Percentiles rank a stretch among this genome's conserved stretches.
These are phyloP conservation scores for Gossypium raimondii DNA, from an alignment of 345 rosid species.

Conservation along the genomic window DNA sequence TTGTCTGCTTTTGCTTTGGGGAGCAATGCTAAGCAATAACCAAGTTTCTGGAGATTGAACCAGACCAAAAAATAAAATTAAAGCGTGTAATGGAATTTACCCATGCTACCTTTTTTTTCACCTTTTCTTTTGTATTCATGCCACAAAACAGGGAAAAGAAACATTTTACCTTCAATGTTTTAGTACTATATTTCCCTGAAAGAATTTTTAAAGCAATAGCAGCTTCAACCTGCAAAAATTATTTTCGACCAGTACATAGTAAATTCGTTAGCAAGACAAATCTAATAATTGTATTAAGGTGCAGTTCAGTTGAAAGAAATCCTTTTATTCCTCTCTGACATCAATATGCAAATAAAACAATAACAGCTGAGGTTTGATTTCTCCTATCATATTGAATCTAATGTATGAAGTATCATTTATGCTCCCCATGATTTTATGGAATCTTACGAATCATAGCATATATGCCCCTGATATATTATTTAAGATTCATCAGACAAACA, in stretches of 20 bases:
- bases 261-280: constrained; percentile 5
- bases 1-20: constrained; percentile 82
- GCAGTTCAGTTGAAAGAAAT: background rate
- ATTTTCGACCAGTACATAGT: background rate
- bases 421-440: background rate
- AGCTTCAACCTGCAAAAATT: constrained; percentile 58
- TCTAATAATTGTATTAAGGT: background rate
- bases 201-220: constrained; percentile 59
- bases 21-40: constrained; percentile 70
- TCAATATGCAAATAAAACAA: background rate
- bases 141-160: background rate
- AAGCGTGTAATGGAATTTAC: constrained; percentile 15
- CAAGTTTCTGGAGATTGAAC: constrained; percentile 57
- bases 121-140: constrained; percentile 8
- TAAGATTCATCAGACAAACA: background rate
- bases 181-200: constrained; percentile 49
- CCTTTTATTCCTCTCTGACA: background rate
- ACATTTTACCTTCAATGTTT: constrained; percentile 52
- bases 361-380: background rate
- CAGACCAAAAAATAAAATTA: background rate
- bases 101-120: constrained; percentile 8
- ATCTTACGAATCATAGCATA: background rate
- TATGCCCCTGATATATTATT: background rate
- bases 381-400: background rate
- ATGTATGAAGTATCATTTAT: background rate